Conservation (phyloP, 306 rosid genomes). For the Vicia faba region DNA sequence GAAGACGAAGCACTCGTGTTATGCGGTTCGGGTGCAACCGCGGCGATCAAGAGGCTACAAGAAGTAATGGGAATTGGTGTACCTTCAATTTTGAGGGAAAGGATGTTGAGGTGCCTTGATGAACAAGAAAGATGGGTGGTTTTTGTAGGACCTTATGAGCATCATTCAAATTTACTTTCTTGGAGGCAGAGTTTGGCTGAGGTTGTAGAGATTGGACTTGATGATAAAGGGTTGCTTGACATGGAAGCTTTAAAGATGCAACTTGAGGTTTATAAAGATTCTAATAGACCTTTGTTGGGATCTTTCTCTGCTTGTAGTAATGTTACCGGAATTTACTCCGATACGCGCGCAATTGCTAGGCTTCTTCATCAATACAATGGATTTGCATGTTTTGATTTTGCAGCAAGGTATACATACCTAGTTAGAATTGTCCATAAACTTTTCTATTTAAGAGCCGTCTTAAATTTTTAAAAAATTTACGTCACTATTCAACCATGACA, state of each 20-base stretch:
- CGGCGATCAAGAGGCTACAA: slow-evolving; percentile 84
- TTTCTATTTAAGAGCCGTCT: too few relatives aligned
- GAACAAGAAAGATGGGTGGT: slow-evolving; percentile 77
- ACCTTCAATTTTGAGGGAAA: slow-evolving; percentile 66
- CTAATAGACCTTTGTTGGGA: slow-evolving; percentile 70
- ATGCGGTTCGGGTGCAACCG: slow-evolving; percentile 84
- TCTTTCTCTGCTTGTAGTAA: slow-evolving; percentile 91
- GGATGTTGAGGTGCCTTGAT: slow-evolving; percentile 34
- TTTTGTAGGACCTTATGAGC: slow-evolving; percentile 84
- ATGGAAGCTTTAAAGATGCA: slow-evolving; percentile 52
- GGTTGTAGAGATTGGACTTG: slow-evolving; percentile 71
- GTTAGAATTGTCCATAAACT: background rate
- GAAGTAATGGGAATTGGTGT: slow-evolving; percentile 76
- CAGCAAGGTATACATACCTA: slow-evolving; percentile 55
- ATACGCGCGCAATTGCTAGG: slow-evolving; percentile 63
- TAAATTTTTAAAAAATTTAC: too few relatives aligned
- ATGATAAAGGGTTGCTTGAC: slow-evolving; percentile 59
- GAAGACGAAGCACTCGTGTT: slow-evolving; percentile 59
- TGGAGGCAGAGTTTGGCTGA: slow-evolving; percentile 87
- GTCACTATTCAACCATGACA: too few relatives aligned
- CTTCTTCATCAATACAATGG: slow-evolving; percentile 74
- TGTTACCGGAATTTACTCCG: slow-evolving; percentile 74
- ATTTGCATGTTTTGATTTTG: slow-evolving; percentile 81
- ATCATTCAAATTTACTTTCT: slow-evolving; percentile 83
- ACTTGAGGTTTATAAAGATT: slow-evolving; percentile 49